phyloP scores from a whole-genome alignment of 768 basidiomycete species.

The Calocera cornea region DNA sequence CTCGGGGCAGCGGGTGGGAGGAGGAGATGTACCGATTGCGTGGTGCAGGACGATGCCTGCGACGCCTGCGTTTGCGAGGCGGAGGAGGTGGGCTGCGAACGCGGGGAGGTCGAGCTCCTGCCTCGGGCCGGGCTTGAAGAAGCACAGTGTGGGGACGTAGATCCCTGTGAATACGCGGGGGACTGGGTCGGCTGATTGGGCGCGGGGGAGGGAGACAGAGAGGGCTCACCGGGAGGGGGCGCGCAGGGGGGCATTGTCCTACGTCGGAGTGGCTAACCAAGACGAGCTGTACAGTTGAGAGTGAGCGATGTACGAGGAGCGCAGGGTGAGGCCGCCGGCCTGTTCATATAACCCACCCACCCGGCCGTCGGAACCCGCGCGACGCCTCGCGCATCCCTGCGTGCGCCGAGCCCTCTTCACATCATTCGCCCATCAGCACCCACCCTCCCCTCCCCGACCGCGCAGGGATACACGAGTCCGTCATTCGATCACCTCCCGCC shows the following conservation, averaged over 20 bases:
- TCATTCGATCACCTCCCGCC: no score
- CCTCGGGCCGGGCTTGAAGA: neutral
- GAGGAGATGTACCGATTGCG: neutral
- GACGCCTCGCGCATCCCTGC: no score
- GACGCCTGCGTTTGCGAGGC: slow-evolving; percentile 6
- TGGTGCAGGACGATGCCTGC: neutral
- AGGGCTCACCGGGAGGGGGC: neutral
- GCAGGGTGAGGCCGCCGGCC: no score
- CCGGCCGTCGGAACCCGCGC: no score
- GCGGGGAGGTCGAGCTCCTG: slow-evolving; percentile 7
- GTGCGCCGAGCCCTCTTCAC: no score
- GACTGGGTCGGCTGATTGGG: neutral
- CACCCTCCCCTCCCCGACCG: no score
- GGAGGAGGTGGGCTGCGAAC: neutral
- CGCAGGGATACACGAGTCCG: no score
- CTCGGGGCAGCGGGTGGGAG: neutral
- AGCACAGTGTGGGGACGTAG: slow-evolving; percentile 5
- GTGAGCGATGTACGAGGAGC: no score
- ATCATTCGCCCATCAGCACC: no score
- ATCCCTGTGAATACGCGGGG: slow-evolving; percentile 5
- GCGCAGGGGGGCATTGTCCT: neutral
- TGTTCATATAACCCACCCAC: no score
- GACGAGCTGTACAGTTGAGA: no score
- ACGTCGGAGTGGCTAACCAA: neutral
- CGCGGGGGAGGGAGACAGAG: neutral